phyloP scores from a whole-genome alignment of 352 stramenopile genomes.

The Globisporangium middletonii region DNA sequence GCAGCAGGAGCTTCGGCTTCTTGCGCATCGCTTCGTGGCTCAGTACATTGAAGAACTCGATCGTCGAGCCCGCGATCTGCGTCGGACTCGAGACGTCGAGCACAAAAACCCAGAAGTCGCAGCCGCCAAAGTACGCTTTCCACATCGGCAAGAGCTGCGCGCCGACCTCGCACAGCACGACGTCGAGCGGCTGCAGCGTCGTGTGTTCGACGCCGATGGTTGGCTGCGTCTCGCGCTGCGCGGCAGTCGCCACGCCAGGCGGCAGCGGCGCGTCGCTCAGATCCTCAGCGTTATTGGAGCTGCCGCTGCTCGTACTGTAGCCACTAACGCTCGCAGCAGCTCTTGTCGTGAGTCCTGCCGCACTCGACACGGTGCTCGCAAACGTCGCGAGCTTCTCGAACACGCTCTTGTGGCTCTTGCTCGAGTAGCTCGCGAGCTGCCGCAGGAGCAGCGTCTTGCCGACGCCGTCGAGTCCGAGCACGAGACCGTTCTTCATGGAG shows the following conservation, averaged over 20 bases:
- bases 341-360: constrained; percentile 1
- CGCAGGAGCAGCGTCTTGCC: constrained; percentile 71
- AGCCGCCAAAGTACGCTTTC: constrained; percentile 56
- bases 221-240: constrained; percentile 41
- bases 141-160: constrained; percentile 67
- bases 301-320: too few species aligned
- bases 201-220: constrained; percentile 63
- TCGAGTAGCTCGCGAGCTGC: constrained; percentile 41
- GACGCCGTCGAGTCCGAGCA: constrained; percentile 58
- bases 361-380: constrained; percentile 11
- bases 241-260: neutral
- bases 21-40: constrained; percentile 38
- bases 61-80: constrained; percentile 36
- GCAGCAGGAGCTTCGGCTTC: constrained; percentile 58
- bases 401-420: constrained; percentile 32
- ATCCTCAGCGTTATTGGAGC: constrained; percentile 10
- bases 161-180: constrained; percentile 56
- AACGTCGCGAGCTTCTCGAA: constrained; percentile 33
- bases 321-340: too few species aligned
- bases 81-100: constrained; percentile 52
- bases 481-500: constrained; percentile 47
- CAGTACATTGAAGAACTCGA: constrained; percentile 67
- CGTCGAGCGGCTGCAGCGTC: constrained; percentile 29
- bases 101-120: constrained; percentile 68
- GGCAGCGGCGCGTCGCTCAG: constrained; percentile 2